Conservation (phyloP, 1,139 yeast genomes). For the Diutina scorzettiae region DNA sequence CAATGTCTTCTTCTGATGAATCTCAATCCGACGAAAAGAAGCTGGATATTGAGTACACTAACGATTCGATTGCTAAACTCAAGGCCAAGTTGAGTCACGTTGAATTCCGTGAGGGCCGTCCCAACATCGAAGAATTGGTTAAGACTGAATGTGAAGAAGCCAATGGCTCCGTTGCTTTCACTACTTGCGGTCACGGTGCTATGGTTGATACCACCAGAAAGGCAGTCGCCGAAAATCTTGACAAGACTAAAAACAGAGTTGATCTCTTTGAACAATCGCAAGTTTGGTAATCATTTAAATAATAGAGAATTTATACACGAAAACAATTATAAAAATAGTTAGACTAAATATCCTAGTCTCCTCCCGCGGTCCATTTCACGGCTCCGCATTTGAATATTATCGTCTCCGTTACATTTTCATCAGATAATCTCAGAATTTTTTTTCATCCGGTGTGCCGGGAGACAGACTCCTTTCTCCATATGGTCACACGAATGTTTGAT, state of each 20-base stretch:
- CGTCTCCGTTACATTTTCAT: no score
- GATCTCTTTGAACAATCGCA: conserved; percentile 11
- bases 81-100: conserved; percentile 8
- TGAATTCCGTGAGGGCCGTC: conserved; percentile 9
- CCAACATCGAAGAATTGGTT: conserved; percentile 8
- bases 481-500: no score
- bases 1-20: neutral
- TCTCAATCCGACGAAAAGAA: conserved; percentile 7
- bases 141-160: conserved; percentile 8
- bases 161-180: conserved; percentile 9
- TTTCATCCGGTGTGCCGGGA: no score
- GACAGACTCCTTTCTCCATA: no score
- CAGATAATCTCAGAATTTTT: no score
- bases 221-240: conserved; percentile 9
- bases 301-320: no score
- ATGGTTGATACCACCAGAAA: conserved; percentile 11
- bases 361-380: no score
- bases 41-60: neutral
- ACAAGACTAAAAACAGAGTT: conserved; percentile 9
- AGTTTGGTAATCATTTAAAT: conserved; percentile 10
- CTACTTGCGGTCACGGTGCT: conserved; percentile 10
- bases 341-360: no score
- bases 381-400: no score
- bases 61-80: neutral
- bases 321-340: no score